A percentile compares a stretch with the other conserved stretches of the same genome.
Evolutionary conservation across 176 grass and related monocot species (phyloP).

Genomic region (Oryza rufipogon): DNA sequence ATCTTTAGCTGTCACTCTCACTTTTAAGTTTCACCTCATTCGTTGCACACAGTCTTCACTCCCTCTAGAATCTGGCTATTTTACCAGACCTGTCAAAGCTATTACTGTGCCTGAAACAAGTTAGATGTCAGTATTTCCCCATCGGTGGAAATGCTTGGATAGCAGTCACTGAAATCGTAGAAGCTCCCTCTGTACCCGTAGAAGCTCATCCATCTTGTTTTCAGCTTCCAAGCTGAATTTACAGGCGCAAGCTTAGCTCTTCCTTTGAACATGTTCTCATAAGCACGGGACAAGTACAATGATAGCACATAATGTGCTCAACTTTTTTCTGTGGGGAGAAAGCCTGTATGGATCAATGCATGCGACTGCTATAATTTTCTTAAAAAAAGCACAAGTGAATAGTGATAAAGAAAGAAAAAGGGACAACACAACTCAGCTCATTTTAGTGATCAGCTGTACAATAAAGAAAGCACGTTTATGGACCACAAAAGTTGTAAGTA

Average conservation of each 20-base stretch:
- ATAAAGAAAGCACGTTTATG: background rate
- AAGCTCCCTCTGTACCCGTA: background rate
- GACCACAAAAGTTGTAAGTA: background rate
- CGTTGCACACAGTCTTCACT: background rate
- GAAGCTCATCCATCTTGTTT: background rate
- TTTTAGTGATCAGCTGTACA: background rate
- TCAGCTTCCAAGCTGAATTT: background rate
- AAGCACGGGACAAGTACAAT: background rate
- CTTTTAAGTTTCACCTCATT: background rate
- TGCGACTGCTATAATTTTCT: background rate
- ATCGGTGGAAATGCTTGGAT: background rate
- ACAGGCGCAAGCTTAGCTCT: background rate
- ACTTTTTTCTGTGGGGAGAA: slow-evolving; percentile 1
- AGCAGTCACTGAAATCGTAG: background rate
- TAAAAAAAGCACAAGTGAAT: background rate
- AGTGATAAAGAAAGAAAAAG: slow-evolving; percentile 27
- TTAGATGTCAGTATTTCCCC: background rate
- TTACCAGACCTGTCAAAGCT: background rate
- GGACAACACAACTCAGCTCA: background rate
- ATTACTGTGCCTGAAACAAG: background rate
- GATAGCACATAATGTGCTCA: slow-evolving; percentile 32
- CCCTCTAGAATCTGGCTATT: background rate
- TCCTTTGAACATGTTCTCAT: background rate
- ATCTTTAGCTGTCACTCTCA: slow-evolving; percentile 21
- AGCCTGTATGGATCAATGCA: background rate